Conservation (phyloP, 371 early-diverging fungal genomes). For the Furculomyces boomerangus region DNA sequence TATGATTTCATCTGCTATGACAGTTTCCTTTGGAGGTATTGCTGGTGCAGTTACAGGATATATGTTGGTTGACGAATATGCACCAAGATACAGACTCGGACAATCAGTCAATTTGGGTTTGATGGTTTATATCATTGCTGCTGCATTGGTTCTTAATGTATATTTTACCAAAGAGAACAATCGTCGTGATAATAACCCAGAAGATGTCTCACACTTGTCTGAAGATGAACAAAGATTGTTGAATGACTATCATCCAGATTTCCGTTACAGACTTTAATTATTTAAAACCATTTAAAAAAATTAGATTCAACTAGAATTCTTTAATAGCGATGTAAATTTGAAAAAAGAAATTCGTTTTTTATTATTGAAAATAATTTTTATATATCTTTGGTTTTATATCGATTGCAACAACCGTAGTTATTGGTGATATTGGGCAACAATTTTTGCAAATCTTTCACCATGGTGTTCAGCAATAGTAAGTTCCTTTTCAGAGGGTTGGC, state of each 20-base stretch:
- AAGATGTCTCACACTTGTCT: conserved; percentile 4
- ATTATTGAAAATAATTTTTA: background rate
- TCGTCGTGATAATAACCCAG: background rate
- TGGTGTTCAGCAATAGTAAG: conserved; percentile 40
- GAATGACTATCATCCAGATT: conserved; percentile 1
- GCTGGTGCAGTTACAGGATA: conserved; percentile 13
- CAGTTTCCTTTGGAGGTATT: conserved; percentile 2
- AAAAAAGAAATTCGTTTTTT: background rate
- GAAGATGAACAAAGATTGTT: background rate
- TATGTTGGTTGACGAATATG: conserved; percentile 12
- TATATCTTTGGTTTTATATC: no score
- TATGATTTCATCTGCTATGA: conserved; percentile 2
- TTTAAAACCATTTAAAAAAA: no score
- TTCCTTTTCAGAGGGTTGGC: conserved; percentile 39
- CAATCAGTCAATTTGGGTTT: conserved; percentile 7
- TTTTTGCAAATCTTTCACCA: conserved; percentile 42
- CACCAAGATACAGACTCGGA: conserved; percentile 16
- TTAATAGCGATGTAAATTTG: no score
- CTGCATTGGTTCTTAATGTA: conserved; percentile 9
- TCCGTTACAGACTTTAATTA: conserved; percentile 5
- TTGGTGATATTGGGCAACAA: conserved; percentile 35
- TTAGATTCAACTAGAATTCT: no score
- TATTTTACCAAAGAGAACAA: conserved; percentile 16
- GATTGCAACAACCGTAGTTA: no score
- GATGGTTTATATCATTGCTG: conserved; percentile 9